Evolutionary conservation across 2,329 filamentous ascomycete genomes (phyloP).

Genomic region (Colletotrichum orchidophilum): DNA sequence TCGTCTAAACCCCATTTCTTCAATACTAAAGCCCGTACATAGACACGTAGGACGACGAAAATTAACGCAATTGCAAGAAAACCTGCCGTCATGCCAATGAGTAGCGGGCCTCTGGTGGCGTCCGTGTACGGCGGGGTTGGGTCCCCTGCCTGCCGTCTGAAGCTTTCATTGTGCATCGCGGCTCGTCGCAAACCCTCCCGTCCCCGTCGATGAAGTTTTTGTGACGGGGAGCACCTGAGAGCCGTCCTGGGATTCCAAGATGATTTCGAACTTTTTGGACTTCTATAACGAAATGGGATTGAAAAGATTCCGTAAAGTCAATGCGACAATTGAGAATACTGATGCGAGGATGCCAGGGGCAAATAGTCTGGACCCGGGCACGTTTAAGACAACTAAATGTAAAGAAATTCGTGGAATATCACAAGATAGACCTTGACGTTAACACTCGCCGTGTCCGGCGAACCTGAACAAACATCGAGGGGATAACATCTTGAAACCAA

Average conservation of each 20-base stretch:
- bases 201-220: not conserved
- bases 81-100: constrained; percentile 3
- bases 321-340: not conserved
- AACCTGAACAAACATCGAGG: not conserved
- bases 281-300: not conserved
- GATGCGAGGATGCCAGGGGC: not conserved
- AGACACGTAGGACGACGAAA: constrained; percentile 6
- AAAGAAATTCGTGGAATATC: not conserved
- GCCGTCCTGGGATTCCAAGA: not conserved
- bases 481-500: not conserved
- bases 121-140: not conserved
- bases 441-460: constrained; percentile 3
- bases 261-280: not conserved
- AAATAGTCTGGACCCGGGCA: not conserved
- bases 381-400: not conserved
- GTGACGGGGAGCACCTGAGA: not conserved
- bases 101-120: not conserved
- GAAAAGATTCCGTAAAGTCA: not conserved
- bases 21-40: constrained; percentile 15
- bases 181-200: not conserved
- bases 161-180: not conserved
- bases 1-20: constrained; percentile 29
- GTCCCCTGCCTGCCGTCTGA: no score
- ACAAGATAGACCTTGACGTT: not conserved
- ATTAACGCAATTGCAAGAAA: constrained; percentile 8